These are phyloP conservation scores for Talaromyces nanjingensis DNA, from an alignment of 495 filamentous ascomycete species.

Conservation along the genomic window DNA sequence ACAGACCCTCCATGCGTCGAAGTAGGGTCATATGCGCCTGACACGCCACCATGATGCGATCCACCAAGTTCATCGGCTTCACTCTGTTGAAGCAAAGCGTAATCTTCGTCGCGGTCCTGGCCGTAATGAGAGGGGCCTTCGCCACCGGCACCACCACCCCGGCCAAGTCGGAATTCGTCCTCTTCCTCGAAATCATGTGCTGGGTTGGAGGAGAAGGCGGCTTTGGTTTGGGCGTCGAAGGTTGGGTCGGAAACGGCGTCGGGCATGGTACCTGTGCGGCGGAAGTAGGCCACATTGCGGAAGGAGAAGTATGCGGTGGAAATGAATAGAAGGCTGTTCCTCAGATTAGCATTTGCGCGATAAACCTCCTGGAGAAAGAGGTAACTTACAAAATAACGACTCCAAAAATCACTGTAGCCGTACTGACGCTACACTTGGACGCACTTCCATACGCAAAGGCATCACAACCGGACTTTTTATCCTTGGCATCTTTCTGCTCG, in stretches of 20 bases:
- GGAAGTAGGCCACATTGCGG: conserved; percentile 72
- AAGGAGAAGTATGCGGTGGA: conserved; percentile 67
- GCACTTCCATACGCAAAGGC: conserved; percentile 48
- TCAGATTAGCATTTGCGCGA: neutral
- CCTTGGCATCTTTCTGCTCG: conserved; percentile 16
- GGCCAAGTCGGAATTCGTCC: conserved; percentile 41
- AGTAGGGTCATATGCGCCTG: conserved; percentile 35
- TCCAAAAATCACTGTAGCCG: conserved; percentile 68
- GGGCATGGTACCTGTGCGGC: conserved; percentile 68
- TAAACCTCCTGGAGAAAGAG: neutral
- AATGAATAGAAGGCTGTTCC: conserved; percentile 62
- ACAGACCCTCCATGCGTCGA: conserved; percentile 22
- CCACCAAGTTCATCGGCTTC: conserved; percentile 36
- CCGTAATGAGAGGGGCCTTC: conserved; percentile 23
- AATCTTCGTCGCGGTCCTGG: conserved; percentile 38
- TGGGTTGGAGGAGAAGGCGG: conserved; percentile 43
- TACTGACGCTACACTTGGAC: conserved; percentile 63
- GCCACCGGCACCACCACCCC: conserved; percentile 28
- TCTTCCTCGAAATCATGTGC: conserved; percentile 43
- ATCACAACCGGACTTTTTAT: conserved; percentile 33
- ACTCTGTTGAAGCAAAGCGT: conserved; percentile 39
- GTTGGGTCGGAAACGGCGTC: conserved; percentile 51
- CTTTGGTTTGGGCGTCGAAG: conserved; percentile 40
- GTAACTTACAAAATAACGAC: conserved; percentile 71
- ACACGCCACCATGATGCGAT: conserved; percentile 29